Conservation (phyloP, 805 yeast species). For the Peterozyma toletana region DNA sequence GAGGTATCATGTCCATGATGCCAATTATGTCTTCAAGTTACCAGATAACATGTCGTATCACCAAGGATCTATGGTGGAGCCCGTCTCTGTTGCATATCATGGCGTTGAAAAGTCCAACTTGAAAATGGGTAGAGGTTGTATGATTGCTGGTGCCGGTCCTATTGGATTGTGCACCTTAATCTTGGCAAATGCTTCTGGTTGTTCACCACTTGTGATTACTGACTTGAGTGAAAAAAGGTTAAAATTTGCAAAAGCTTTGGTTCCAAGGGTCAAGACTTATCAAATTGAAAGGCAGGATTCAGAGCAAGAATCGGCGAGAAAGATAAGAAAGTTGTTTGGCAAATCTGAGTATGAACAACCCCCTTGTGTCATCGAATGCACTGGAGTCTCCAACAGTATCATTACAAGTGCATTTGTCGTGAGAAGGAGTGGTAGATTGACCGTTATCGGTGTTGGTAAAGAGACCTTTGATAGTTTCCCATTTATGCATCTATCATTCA, state of each 20-base stretch:
- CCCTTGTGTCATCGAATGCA: slow-evolving; percentile 42
- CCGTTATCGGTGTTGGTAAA: slow-evolving; percentile 46
- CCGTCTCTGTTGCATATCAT: slow-evolving; percentile 45
- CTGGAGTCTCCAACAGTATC: slow-evolving; percentile 46
- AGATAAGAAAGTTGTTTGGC: slow-evolving; percentile 28
- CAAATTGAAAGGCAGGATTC: slow-evolving; percentile 25
- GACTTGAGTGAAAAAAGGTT: slow-evolving; percentile 38
- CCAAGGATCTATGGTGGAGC: slow-evolving; percentile 51
- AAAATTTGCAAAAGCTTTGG: slow-evolving; percentile 35
- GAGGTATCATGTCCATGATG: slow-evolving; percentile 25
- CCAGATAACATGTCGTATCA: slow-evolving; percentile 37
- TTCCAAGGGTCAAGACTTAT: slow-evolving; percentile 40
- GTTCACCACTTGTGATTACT: slow-evolving; percentile 43
- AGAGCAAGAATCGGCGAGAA: slow-evolving; percentile 29
- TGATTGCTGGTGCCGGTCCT: slow-evolving; percentile 55
- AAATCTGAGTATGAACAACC: slow-evolving; percentile 29
- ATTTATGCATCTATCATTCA: slow-evolving; percentile 46
- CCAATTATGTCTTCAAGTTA: slow-evolving; percentile 25
- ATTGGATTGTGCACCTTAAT: slow-evolving; percentile 43
- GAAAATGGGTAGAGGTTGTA: slow-evolving; percentile 38
- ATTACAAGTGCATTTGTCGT: slow-evolving; percentile 37
- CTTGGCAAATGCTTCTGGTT: slow-evolving; percentile 45
- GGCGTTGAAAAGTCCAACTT: slow-evolving; percentile 43
- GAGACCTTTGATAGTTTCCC: slow-evolving; percentile 39
- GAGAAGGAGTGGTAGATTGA: slow-evolving; percentile 38